phyloP scores from a whole-genome alignment of 352 stramenopile genomes.

The Globisporangium irregulare region DNA sequence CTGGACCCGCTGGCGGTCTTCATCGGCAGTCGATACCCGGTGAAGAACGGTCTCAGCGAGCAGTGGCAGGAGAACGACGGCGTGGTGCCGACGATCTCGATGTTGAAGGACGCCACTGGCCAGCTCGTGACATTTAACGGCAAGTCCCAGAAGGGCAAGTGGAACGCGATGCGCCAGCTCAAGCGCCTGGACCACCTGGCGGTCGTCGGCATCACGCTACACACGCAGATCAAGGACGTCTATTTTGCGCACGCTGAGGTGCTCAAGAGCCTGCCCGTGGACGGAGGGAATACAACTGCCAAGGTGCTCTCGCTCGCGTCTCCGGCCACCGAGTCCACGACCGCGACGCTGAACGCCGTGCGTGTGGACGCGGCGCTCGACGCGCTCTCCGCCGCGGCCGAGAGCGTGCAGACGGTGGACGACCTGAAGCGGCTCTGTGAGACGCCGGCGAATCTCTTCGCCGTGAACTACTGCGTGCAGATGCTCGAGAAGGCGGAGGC shows the following conservation, averaged over 20 bases:
- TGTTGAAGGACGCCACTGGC: conserved; percentile 33
- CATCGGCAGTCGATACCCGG: conserved; percentile 31
- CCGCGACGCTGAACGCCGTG: not conserved
- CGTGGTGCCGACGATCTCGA: conserved; percentile 44
- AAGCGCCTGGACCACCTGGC: conserved; percentile 45
- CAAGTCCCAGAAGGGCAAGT: conserved; percentile 36
- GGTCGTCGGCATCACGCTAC: conserved; percentile 39
- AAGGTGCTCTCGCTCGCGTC: not conserved
- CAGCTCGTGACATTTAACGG: conserved; percentile 25
- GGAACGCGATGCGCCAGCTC: conserved; percentile 49
- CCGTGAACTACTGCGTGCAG: conserved; percentile 1
- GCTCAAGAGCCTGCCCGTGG: conserved; percentile 23
- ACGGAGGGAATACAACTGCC: conserved; percentile 12
- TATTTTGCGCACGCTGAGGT: conserved; percentile 32
- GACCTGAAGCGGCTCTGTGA: not conserved
- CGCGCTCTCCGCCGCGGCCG: not conserved
- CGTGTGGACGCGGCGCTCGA: not conserved
- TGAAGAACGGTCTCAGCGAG: conserved; percentile 27
- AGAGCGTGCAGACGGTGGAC: not conserved
- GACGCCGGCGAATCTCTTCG: not conserved
- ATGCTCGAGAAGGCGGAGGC: not conserved
- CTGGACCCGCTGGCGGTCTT: conserved; percentile 34
- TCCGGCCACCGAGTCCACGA: not conserved
- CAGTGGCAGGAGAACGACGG: conserved; percentile 50
- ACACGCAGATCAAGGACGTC: conserved; percentile 37